Evolutionary conservation across 805 yeast genomes (phyloP), one percentile per base, ranked within the genome.

Genomic region (Saturnispora bothae): DNA sequence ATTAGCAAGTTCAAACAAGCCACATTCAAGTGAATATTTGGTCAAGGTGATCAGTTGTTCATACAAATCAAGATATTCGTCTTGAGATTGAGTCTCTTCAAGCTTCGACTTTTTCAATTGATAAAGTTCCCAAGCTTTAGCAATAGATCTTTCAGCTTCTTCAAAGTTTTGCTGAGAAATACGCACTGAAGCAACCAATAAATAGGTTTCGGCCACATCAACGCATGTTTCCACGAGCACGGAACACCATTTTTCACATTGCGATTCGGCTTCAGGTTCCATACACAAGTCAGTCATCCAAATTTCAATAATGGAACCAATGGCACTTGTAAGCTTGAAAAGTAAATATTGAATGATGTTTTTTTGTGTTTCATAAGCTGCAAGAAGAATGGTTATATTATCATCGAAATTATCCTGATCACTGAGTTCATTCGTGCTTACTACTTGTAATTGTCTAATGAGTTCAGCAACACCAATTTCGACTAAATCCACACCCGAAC

Each of bases 211-310:
- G 1, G 95, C 82, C 41, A 82, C 77, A 17, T 64, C 64, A 3
- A 44, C 28, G 45, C 79, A 81, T 25, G 83, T 58, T 37, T 71
- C 60, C 51, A 84, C 59, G 1, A 94, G 76, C 47, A 71, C 72
- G 9, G 70, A 59, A 39, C 88, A 78, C 46, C 83, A 65, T 39
- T 66, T 66, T 49, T 86, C 82, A 61, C 97, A 92, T 56, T 75
- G 69, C 7, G 56, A 17, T 59, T 92, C 97, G 2, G 97, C 97
- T 47, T 79, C 77, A 3, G 76, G 76, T 51, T 84, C 94, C 95
- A 88, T 85, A 64, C 97, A 88, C 46, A 88, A 64, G 63, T 89
- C 96, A 1, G 97, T 89, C 96, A 86, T 84, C 95, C 95, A 88
- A 41, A 84, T 81, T 59, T 89, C 98, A 51, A 92, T 82, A 63